Conservation (phyloP, 805 yeast species). For the Candida dendrica region DNA sequence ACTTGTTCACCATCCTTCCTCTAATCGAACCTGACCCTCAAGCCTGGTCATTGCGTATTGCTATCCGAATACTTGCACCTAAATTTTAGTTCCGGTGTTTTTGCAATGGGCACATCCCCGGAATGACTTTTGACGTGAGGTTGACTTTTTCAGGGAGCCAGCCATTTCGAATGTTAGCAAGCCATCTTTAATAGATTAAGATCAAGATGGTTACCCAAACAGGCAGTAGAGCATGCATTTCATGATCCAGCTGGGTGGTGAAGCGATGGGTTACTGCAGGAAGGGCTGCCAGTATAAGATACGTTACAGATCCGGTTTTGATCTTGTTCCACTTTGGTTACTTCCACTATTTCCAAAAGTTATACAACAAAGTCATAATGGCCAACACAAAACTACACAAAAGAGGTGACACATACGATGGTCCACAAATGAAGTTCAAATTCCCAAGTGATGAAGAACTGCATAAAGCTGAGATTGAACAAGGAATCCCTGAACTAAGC, state of each 20-base stretch:
- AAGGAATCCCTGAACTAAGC: neutral
- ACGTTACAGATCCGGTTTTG: neutral
- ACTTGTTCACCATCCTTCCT: neutral
- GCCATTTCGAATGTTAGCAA: neutral
- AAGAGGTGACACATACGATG: conserved; percentile 28
- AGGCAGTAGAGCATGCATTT: neutral
- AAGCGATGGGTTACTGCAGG: neutral
- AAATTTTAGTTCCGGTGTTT: too few relatives aligned
- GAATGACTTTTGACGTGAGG: too few relatives aligned
- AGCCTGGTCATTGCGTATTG: too few relatives aligned
- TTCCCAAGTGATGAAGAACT: conserved; percentile 27
- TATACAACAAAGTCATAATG: neutral
- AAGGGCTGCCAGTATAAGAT: neutral
- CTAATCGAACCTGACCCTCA: too few relatives aligned
- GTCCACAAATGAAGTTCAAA: conserved; percentile 31
- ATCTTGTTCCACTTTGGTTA: too few relatives aligned
- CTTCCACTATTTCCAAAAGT: too few relatives aligned
- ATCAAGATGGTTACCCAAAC: neutral
- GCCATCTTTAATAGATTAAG: neutral
- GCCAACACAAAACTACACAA: conserved; percentile 19
- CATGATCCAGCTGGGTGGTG: neutral
- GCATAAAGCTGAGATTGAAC: neutral
- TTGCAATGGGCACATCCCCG: too few relatives aligned
- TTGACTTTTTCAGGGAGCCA: too few relatives aligned
- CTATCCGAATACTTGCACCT: too few relatives aligned